Conservation (phyloP, 2,329 filamentous ascomycete genomes). For the Trichophyton simii region DNA sequence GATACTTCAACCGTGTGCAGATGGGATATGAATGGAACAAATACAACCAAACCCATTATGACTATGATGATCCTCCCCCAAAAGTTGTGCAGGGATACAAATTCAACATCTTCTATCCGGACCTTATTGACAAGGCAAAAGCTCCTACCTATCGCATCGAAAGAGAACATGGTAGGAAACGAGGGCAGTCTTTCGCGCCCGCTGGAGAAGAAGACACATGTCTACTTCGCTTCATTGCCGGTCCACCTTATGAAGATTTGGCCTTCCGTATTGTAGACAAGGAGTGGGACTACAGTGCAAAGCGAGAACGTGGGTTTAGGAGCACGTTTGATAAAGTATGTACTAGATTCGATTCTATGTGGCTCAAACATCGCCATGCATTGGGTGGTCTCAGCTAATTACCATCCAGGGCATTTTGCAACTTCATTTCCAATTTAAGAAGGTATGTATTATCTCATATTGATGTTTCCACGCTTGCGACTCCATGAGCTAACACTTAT, state of each 20-base stretch:
- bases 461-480: neutral
- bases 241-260: constrained; percentile 90
- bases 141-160: constrained; percentile 94
- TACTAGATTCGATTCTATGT: neutral
- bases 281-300: constrained; percentile 97
- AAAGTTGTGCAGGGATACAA: constrained; percentile 99
- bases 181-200: constrained; percentile 82
- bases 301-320: constrained; percentile 84
- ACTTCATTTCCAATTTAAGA: constrained; percentile 97
- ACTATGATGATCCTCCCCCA: constrained; percentile 92
- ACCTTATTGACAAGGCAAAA: constrained; percentile 87
- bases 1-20: constrained; percentile 95
- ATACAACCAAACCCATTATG: constrained; percentile 99
- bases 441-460: constrained; percentile 45
- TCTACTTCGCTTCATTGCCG: constrained; percentile 87
- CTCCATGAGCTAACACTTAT: neutral
- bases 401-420: constrained; percentile 68
- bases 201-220: constrained; percentile 96
- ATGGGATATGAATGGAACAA: constrained; percentile 99
- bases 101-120: constrained; percentile 98
- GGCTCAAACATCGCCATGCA: neutral
- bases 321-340: constrained; percentile 93
- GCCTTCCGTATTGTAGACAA: constrained; percentile 96
- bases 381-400: neutral
- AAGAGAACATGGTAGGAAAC: constrained; percentile 75